These are phyloP conservation scores for Cutaneotrichosporon daszewskae DNA, from an alignment of 1,284 basidiomycete species.

Conservation along the genomic window DNA sequence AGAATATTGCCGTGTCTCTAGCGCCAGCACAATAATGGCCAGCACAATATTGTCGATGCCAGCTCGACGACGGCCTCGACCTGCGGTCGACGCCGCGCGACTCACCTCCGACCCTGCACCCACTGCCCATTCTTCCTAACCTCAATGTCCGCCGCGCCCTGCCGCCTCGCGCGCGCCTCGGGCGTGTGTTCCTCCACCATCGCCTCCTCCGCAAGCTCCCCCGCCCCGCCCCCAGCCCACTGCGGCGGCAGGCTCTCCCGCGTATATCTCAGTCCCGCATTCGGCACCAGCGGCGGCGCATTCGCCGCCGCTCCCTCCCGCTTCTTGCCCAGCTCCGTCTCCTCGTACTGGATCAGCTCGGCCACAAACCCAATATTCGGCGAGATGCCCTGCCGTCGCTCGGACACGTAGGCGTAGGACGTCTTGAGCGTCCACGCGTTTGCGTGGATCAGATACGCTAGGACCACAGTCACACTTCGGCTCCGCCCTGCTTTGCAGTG, in stretches of 20 bases:
- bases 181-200: slow-evolving; percentile 9
- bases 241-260: slow-evolving; percentile 71
- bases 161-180: slow-evolving; percentile 50
- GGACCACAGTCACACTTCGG: slow-evolving; percentile 90
- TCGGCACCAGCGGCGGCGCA: background rate
- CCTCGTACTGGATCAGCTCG: slow-evolving; percentile 93
- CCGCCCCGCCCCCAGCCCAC: slow-evolving; percentile 4
- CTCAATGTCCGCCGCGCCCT: slow-evolving; percentile 49
- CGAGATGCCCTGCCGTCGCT: slow-evolving; percentile 84
- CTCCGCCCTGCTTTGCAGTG: slow-evolving; percentile 97
- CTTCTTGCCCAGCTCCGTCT: slow-evolving; percentile 64
- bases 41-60: background rate
- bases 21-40: background rate
- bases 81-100: slow-evolving; percentile 4
- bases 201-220: background rate
- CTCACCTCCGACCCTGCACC: slow-evolving; percentile 63
- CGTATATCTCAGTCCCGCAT: slow-evolving; percentile 50
- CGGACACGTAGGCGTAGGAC: slow-evolving; percentile 84
- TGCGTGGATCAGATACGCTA: slow-evolving; percentile 94
- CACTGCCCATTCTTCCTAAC: slow-evolving; percentile 79
- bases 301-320: background rate
- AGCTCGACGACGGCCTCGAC: too few species aligned
- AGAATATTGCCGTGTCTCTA: background rate
- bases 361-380: slow-evolving; percentile 98
- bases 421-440: slow-evolving; percentile 90